Percentiles rank a stretch among this genome's conserved stretches.
Conservation (phyloP, 108 stramenopile genomes). For the Nannochloropsis granulata region DNA sequence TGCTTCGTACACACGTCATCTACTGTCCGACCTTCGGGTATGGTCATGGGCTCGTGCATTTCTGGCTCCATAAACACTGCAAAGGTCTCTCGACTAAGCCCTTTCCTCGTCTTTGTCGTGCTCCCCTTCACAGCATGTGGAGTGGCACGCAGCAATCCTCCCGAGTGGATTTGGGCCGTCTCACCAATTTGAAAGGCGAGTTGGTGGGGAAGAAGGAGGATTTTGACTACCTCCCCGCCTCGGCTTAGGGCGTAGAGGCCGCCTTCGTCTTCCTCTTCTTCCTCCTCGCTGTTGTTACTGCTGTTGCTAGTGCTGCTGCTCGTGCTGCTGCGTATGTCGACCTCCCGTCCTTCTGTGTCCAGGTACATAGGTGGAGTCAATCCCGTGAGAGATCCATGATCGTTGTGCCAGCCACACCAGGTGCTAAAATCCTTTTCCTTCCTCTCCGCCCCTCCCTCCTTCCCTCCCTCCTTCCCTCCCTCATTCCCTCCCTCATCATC, state of each 20-base stretch:
- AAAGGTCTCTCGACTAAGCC: slow-evolving; percentile 35
- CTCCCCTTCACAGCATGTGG: slow-evolving; percentile 57
- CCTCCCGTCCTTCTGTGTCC: slow-evolving; percentile 6
- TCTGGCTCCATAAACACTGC: slow-evolving; percentile 50
- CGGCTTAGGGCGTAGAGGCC: slow-evolving; percentile 58
- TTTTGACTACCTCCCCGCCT: slow-evolving; percentile 44
- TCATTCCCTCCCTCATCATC: neutral
- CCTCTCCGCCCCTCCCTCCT: neutral
- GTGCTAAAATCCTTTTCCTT: neutral
- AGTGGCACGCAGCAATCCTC: slow-evolving; percentile 68
- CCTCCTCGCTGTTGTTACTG: neutral
- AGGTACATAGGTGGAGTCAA: slow-evolving; percentile 61
- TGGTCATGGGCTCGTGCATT: slow-evolving; percentile 34
- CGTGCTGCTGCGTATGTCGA: neutral
- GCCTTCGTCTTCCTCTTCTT: slow-evolving; percentile 26
- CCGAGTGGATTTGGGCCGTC: slow-evolving; percentile 77
- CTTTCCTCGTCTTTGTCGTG: neutral
- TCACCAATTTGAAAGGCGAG: slow-evolving; percentile 71
- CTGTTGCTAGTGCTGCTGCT: neutral
- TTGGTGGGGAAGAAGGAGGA: slow-evolving; percentile 46
- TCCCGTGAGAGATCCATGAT: slow-evolving; percentile 74
- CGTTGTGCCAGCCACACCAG: slow-evolving; percentile 90
- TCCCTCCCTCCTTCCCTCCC: neutral
- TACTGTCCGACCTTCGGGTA: neutral
- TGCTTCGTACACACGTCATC: neutral